A percentile compares a stretch with the other conserved stretches of the same genome.
These are phyloP conservation scores for Xylaria castorea DNA, from an alignment of 495 filamentous ascomycete genomes.

Conservation along the genomic window DNA sequence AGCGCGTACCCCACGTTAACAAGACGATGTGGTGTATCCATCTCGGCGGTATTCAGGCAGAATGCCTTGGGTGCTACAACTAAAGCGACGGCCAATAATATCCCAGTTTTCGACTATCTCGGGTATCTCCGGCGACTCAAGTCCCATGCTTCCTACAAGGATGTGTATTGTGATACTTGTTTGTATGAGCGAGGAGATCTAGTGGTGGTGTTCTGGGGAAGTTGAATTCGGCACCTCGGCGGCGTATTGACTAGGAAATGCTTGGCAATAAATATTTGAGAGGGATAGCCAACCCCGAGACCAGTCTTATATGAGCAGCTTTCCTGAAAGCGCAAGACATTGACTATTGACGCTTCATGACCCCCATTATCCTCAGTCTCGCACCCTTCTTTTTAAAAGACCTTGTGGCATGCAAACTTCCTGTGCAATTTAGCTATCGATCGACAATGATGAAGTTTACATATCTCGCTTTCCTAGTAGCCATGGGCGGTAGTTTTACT, in stretches of 20 bases:
- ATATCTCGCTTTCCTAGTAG: constrained; percentile 33
- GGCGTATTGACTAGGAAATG: background rate
- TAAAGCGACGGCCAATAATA: constrained; percentile 5
- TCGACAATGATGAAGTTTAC: constrained; percentile 30
- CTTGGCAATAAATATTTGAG: background rate
- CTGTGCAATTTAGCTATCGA: background rate
- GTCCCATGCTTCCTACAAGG: background rate
- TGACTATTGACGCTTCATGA: background rate
- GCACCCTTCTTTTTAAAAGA: background rate
- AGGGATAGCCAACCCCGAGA: background rate
- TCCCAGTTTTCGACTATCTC: background rate
- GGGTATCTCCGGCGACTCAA: constrained; percentile 18
- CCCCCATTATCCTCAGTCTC: background rate
- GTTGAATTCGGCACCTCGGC: background rate
- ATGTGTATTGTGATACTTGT: constrained; percentile 2
- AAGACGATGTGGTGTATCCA: constrained; percentile 1
- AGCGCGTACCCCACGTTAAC: background rate
- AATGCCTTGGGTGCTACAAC: background rate
- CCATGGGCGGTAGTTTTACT: constrained; percentile 25
- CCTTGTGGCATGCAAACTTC: background rate
- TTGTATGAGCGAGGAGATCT: background rate
- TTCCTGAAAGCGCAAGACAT: background rate
- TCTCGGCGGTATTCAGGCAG: constrained; percentile 18
- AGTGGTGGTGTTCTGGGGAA: background rate
- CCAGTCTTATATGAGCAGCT: background rate